Evolutionary conservation across 2,329 filamentous ascomycete genomes (phyloP).

Genomic region (Nemania serpens): DNA sequence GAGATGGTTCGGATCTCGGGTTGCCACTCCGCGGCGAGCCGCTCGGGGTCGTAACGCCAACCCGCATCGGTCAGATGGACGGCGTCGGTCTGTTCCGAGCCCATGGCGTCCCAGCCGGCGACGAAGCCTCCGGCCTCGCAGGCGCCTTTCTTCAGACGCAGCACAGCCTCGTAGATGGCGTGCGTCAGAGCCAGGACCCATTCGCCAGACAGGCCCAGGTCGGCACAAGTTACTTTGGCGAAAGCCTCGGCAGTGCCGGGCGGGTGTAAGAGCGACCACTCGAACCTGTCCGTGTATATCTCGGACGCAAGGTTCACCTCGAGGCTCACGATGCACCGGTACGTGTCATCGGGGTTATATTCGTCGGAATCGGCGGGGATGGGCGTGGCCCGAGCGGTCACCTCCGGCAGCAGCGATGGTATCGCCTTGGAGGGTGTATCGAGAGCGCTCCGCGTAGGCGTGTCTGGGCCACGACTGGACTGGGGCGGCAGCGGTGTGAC

Average conservation of each 20-base stretch:
- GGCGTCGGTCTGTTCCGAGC: slow-evolving; percentile 82
- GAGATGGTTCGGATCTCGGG: slow-evolving; percentile 80
- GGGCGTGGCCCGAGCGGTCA: slow-evolving; percentile 72
- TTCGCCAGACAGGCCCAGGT: slow-evolving; percentile 86
- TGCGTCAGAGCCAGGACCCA: slow-evolving; percentile 95
- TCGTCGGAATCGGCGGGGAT: slow-evolving; percentile 70
- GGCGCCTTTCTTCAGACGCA: slow-evolving; percentile 93
- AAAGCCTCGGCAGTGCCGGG: slow-evolving; percentile 91
- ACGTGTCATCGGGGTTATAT: slow-evolving; percentile 89
- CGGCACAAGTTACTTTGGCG: slow-evolving; percentile 88
- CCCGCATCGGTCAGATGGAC: slow-evolving; percentile 82
- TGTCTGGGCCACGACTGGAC: slow-evolving; percentile 57
- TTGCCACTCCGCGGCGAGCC: slow-evolving; percentile 83
- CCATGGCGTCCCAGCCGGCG: slow-evolving; percentile 69
- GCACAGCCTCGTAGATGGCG: slow-evolving; percentile 92
- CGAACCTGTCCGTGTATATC: slow-evolving; percentile 95
- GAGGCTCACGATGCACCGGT: slow-evolving; percentile 87
- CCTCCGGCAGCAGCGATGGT: slow-evolving; percentile 54
- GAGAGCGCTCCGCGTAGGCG: slow-evolving; percentile 58
- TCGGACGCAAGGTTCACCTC: slow-evolving; percentile 91
- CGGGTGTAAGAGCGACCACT: slow-evolving; percentile 93
- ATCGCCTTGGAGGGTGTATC: slow-evolving; percentile 55
- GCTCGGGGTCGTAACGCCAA: slow-evolving; percentile 94
- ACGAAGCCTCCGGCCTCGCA: slow-evolving; percentile 90
- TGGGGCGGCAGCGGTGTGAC: slow-evolving; percentile 48